Conservation (phyloP, 139 green algal genomes). For the Chlamydomonas sp. region DNA sequence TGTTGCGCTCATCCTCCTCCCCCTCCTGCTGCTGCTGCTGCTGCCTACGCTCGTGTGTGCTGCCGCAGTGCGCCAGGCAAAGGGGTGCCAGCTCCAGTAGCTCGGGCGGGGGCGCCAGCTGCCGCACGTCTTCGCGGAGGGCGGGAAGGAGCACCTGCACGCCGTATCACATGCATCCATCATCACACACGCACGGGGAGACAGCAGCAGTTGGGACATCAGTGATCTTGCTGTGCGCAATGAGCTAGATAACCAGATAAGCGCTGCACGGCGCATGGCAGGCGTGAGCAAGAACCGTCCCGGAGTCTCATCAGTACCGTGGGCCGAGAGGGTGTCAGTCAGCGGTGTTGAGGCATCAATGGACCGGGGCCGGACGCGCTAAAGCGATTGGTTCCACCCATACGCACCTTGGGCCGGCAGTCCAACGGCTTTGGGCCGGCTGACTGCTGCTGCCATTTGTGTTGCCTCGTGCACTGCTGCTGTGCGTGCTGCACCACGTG, state of each 20-base stretch:
- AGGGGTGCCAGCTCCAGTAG: background rate
- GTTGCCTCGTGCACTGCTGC: no score
- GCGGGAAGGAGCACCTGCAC: slow-evolving; percentile 75
- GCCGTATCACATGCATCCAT: no score
- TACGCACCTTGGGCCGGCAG: background rate
- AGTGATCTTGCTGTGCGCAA: background rate
- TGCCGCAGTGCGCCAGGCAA: background rate
- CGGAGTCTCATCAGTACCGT: background rate
- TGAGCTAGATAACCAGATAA: no score
- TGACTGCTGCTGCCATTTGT: background rate
- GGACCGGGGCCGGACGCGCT: background rate
- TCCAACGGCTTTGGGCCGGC: background rate
- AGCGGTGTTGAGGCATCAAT: background rate
- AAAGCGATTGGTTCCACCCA: background rate
- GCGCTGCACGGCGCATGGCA: no score
- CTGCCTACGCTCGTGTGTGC: background rate
- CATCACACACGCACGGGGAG: background rate
- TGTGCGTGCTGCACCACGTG: background rate
- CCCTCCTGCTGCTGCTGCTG: background rate
- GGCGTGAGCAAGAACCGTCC: no score
- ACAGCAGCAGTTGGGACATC: background rate
- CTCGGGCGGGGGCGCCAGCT: background rate
- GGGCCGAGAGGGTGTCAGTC: background rate
- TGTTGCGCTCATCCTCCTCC: background rate
- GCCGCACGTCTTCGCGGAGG: slow-evolving; percentile 64